These are phyloP conservation scores for Populus hybrid DNA, from an alignment of 441 rosid genomes.

Conservation along the genomic window DNA sequence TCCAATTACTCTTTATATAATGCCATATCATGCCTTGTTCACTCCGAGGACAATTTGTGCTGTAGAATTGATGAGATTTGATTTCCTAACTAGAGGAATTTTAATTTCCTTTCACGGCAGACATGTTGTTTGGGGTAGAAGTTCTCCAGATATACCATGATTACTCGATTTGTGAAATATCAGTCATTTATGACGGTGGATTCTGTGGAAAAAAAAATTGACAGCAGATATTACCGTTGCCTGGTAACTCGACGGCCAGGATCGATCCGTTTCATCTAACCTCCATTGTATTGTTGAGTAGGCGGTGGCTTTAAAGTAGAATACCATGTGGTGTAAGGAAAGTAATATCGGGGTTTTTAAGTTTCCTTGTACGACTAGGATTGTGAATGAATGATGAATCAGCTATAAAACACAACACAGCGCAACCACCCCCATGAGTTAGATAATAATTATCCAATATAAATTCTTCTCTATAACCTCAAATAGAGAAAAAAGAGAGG, in stretches of 20 bases:
- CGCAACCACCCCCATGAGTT: too few species aligned
- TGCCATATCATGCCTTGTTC: too few species aligned
- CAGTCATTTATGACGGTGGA: not conserved
- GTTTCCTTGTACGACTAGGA: not conserved
- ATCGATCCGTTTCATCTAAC: too few species aligned
- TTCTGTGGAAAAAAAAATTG: too few species aligned
- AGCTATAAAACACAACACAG: too few species aligned
- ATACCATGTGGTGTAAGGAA: too few species aligned
- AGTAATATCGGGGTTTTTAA: not conserved
- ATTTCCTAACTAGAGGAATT: not conserved
- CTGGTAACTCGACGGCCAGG: not conserved
- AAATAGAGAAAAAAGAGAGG: not conserved
- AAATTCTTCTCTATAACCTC: not conserved
- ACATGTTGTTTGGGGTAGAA: not conserved
- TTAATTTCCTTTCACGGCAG: not conserved
- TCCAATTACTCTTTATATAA: not conserved
- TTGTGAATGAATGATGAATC: not conserved
- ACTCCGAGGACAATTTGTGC: too few species aligned
- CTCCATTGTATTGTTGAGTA: too few species aligned
- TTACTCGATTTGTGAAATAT: too few species aligned
- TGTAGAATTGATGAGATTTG: not conserved
- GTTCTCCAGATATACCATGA: not conserved
- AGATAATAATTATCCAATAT: not conserved
- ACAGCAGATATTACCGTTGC: too few species aligned
- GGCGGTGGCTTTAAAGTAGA: too few species aligned